phyloP scores from a whole-genome alignment of 192 early-diverging fungal genomes.

The Coemansia sp. region DNA sequence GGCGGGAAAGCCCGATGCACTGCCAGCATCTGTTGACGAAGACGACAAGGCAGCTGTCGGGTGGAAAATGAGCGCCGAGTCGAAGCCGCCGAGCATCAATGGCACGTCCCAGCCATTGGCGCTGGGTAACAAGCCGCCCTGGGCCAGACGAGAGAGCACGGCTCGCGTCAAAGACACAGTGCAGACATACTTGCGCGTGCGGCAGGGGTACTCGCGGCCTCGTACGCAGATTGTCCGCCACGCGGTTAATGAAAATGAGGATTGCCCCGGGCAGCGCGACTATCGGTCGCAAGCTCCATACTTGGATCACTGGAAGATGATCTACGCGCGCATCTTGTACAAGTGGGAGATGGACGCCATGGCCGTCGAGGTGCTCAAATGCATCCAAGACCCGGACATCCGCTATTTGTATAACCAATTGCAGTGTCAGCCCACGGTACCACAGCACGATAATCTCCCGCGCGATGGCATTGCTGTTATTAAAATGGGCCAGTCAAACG shows the following conservation, averaged over 20 bases:
- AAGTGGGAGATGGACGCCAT: constrained; percentile 42
- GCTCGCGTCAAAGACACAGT: background rate
- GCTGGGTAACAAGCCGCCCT: background rate
- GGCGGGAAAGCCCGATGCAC: background rate
- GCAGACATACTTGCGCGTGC: constrained; percentile 20
- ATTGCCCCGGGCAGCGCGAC: background rate
- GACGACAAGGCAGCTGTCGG: background rate
- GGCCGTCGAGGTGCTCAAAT: constrained; percentile 49
- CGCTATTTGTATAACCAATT: constrained; percentile 30
- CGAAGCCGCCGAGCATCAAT: background rate
- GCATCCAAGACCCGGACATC: constrained; percentile 25
- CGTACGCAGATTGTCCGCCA: constrained; percentile 3
- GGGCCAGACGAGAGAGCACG: background rate
- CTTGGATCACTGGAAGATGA: constrained; percentile 50
- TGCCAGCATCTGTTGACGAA: background rate
- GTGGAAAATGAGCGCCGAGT: background rate
- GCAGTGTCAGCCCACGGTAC: constrained; percentile 43
- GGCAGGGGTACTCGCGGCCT: constrained; percentile 19
- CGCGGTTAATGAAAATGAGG: background rate
- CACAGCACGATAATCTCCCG: constrained; percentile 31
- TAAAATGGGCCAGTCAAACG: background rate
- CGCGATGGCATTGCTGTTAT: constrained; percentile 17
- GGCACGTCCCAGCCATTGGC: no score
- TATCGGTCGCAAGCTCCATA: constrained; percentile 21
- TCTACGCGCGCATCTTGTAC: constrained; percentile 45